phyloP scores from a whole-genome alignment of 768 basidiomycete species.

The Stropharia rugosoannulata region DNA sequence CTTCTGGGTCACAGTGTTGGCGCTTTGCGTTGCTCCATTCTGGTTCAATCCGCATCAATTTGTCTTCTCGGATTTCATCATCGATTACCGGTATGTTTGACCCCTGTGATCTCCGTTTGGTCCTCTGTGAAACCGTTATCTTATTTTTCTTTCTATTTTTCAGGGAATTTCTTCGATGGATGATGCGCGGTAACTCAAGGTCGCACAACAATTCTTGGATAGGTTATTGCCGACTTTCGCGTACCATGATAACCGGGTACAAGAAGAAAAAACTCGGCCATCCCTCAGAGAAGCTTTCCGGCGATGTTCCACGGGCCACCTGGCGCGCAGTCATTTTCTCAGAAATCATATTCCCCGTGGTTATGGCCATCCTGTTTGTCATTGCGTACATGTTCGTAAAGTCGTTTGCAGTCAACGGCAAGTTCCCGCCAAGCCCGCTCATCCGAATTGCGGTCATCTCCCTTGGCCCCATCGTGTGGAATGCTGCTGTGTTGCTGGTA shows the following conservation, averaged over 20 bases:
- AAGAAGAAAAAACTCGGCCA: constrained; percentile 97
- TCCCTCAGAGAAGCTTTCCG: constrained; percentile 95
- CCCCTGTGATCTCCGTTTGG: not conserved
- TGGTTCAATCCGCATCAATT: constrained; percentile 99
- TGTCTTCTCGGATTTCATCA: constrained; percentile 93
- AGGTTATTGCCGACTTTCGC: constrained; percentile 95
- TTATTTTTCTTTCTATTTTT: constrained; percentile 13
- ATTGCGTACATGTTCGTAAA: constrained; percentile 93
- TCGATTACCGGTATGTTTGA: constrained; percentile 79
- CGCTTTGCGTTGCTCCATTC: constrained; percentile 94
- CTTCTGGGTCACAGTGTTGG: constrained; percentile 95
- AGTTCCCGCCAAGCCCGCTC: constrained; percentile 75
- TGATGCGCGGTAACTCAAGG: constrained; percentile 97
- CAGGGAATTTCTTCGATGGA: constrained; percentile 98
- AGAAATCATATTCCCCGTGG: constrained; percentile 82
- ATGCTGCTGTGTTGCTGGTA: constrained; percentile 82
- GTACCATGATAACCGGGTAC: constrained; percentile 99
- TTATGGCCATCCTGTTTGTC: constrained; percentile 84
- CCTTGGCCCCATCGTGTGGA: constrained; percentile 94
- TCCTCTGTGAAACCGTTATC: not conserved
- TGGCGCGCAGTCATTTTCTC: constrained; percentile 90
- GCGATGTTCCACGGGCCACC: constrained; percentile 89
- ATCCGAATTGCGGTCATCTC: constrained; percentile 93
- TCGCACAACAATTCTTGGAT: constrained; percentile 99
- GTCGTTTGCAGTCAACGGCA: constrained; percentile 71